These are phyloP conservation scores for Apiospora koreana DNA, from an alignment of 2,329 filamentous ascomycete species.

Conservation along the genomic window DNA sequence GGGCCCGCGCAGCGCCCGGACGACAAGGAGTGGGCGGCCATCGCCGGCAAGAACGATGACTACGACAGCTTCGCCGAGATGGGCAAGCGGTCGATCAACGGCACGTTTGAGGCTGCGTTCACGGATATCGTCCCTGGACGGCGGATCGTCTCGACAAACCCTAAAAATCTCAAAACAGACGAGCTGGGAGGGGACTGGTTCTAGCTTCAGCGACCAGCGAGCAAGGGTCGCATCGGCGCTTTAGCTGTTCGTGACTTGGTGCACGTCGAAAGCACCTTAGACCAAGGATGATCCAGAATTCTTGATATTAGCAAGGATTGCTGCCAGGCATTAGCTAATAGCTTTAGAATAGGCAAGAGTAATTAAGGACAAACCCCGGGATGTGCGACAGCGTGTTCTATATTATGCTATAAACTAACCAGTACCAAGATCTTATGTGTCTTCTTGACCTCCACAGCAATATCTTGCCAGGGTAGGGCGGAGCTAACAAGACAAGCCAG, in stretches of 20 bases:
- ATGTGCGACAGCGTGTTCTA: too few relatives aligned
- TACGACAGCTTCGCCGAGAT: constrained; percentile 7
- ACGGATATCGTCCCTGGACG: not conserved
- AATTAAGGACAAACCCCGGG: too few relatives aligned
- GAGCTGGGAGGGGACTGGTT: not conserved
- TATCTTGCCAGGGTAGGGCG: too few relatives aligned
- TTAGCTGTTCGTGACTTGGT: not conserved
- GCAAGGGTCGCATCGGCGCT: not conserved
- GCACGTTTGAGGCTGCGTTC: not conserved
- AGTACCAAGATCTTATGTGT: too few relatives aligned
- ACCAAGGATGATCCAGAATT: too few relatives aligned
- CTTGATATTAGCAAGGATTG: too few relatives aligned
- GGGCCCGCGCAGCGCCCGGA: not conserved
- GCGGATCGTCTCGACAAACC: not conserved
- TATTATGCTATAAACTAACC: too few relatives aligned
- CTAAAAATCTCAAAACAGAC: not conserved
- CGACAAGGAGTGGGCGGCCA: not conserved
- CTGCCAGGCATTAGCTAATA: too few relatives aligned
- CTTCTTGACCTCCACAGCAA: too few relatives aligned
- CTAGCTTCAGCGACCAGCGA: not conserved
- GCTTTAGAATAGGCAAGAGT: too few relatives aligned
- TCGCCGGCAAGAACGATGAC: not conserved
- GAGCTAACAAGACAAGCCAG: too few relatives aligned
- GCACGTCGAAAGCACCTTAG: too few relatives aligned
- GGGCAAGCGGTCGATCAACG: constrained; percentile 8